Evolutionary conservation across 495 filamentous ascomycete genomes (phyloP).

Genomic region (Daldinia grandis): DNA sequence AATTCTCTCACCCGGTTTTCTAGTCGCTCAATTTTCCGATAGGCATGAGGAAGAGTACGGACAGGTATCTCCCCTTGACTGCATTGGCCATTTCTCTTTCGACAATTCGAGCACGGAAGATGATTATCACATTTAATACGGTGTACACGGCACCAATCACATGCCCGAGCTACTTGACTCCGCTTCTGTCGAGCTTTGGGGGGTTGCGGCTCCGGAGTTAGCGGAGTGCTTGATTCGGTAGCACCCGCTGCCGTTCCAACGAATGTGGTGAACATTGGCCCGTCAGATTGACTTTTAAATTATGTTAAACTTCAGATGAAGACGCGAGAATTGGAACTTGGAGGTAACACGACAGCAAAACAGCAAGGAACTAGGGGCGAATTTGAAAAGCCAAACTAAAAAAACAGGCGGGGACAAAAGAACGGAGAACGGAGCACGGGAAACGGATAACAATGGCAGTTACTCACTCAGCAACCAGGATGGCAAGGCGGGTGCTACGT

Average conservation of each 20-base stretch:
- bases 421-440: not conserved
- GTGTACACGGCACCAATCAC: conserved; percentile 60
- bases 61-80: conserved; percentile 48
- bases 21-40: conserved; percentile 53
- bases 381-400: not conserved
- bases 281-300: not conserved
- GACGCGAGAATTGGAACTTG: not conserved
- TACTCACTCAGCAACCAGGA: not conserved
- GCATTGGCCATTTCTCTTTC: conserved; percentile 50
- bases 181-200: conserved; percentile 32
- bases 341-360: not conserved
- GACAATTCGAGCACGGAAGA: conserved; percentile 57
- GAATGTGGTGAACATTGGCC: conserved; percentile 29
- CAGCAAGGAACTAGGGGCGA: not conserved
- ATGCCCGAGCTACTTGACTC: conserved; percentile 35
- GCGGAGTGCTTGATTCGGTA: conserved; percentile 23
- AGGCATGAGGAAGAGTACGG: conserved; percentile 51
- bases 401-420: not conserved
- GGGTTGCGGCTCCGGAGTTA: conserved; percentile 28
- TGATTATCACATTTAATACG: conserved; percentile 59
- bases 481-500: not conserved
- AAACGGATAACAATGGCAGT: not conserved
- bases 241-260: conserved; percentile 22
- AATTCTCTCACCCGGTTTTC: conserved; percentile 50
- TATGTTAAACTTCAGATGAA: not conserved